These are phyloP conservation scores for Debaryomyces prosopidis DNA, from an alignment of 805 yeast genomes.

Conservation along the genomic window DNA sequence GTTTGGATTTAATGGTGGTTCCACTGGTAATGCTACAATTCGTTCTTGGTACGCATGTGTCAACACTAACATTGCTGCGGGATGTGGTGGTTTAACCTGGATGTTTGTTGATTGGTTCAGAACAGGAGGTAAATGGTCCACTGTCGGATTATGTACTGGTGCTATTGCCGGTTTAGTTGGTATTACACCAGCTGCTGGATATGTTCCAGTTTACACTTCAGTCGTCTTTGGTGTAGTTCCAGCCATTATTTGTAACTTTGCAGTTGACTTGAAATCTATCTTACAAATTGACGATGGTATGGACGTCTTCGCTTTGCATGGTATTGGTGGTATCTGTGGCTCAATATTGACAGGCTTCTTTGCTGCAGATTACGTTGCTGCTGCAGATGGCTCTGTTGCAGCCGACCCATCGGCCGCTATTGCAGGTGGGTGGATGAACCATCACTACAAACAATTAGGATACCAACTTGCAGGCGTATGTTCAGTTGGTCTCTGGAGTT, in stretches of 20 bases:
- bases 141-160: conserved; percentile 93
- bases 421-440: conserved; percentile 87
- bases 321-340: conserved; percentile 90
- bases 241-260: conserved; percentile 77
- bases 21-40: conserved; percentile 89
- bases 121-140: conserved; percentile 87
- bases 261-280: conserved; percentile 74
- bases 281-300: conserved; percentile 89
- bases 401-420: conserved; percentile 36
- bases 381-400: conserved; percentile 65
- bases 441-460: conserved; percentile 79
- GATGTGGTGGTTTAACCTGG: conserved; percentile 92
- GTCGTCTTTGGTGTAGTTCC: conserved; percentile 81
- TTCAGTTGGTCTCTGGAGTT: conserved; percentile 75
- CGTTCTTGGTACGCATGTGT: conserved; percentile 94
- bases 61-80: conserved; percentile 93
- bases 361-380: conserved; percentile 88
- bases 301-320: conserved; percentile 92
- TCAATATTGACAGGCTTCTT: conserved; percentile 85
- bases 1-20: conserved; percentile 99
- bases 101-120: conserved; percentile 86
- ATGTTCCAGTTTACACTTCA: conserved; percentile 88
- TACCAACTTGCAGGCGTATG: conserved; percentile 81
- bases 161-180: conserved; percentile 92
- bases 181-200: conserved; percentile 97